These are phyloP conservation scores for Ascochyta fabae DNA, from an alignment of 2,329 filamentous ascomycete genomes.

Conservation along the genomic window DNA sequence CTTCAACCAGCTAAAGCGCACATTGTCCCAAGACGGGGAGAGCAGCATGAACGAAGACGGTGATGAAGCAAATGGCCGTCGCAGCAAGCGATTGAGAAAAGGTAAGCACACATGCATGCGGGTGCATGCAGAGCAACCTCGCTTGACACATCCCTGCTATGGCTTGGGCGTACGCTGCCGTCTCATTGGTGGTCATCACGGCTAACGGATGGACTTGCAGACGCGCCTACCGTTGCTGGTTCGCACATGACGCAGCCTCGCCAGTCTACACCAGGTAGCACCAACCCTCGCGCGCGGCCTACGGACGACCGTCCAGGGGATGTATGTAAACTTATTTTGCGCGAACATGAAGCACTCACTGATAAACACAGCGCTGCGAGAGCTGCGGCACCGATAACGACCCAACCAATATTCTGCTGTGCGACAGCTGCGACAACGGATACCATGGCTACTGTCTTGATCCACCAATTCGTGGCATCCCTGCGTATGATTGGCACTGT, in stretches of 20 bases:
- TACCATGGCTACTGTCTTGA: conserved; percentile 91
- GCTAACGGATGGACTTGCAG: conserved; percentile 47
- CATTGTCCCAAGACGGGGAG: conserved; percentile 60
- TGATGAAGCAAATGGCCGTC: conserved; percentile 61
- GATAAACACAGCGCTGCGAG: conserved; percentile 73
- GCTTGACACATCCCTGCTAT: conserved; percentile 13
- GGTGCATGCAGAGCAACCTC: conserved; percentile 17
- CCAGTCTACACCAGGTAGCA: conserved; percentile 73
- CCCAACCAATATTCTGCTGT: conserved; percentile 72
- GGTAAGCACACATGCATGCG: conserved; percentile 57
- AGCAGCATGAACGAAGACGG: conserved; percentile 67
- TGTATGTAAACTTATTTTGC: conserved; percentile 46
- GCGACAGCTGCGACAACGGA: conserved; percentile 89
- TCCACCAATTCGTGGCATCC: conserved; percentile 77
- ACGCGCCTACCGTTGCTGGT: conserved; percentile 83
- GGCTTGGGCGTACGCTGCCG: not conserved
- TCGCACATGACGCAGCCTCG: conserved; percentile 97
- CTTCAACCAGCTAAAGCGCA: conserved; percentile 74
- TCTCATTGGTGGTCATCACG: conserved; percentile 29
- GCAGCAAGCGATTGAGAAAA: conserved; percentile 93
- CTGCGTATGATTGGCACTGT: conserved; percentile 93
- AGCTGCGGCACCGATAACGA: conserved; percentile 83
- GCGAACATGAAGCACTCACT: conserved; percentile 28
- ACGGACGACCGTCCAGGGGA: conserved; percentile 63
- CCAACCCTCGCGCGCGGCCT: conserved; percentile 62